Evolutionary conservation across 352 stramenopile genomes (phyloP), one percentile per base, ranked within the genome.

Genomic region (Phytopythium kandeliae): DNA sequence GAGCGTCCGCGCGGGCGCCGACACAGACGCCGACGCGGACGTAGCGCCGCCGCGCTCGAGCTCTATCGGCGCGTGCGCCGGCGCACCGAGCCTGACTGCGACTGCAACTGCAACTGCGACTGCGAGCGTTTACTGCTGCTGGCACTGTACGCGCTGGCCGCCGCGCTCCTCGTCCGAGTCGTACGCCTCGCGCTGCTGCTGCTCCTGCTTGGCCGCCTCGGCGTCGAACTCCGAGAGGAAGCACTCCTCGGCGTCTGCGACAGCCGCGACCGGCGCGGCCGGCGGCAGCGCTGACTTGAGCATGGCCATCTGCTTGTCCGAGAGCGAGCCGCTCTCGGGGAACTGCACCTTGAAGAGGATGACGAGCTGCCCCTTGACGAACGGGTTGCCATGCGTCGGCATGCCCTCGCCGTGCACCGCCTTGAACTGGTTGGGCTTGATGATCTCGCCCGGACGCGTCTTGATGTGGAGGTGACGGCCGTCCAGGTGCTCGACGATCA

Each of bases 321-420:
- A 81, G 28, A 98, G 57, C 42, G 74, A 65, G 34, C 67, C 89
- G 67, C 82, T 90, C 49, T 97, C 89, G 26, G 96, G 94, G 68
- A 99, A 99, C 57, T 97, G 70, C 45, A 99, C 89, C 65, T 96
- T 96, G 74, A 99, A 99, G 35, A 98, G 63, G 55, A 99, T 95
- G 38, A 99, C 98, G 22, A 99, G 77, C 58, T 97, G 90, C n/a
- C 97, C 97, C 73, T 98, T 97, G 21, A 98, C 90, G 63, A 99
- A 99, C 25, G 95, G 95, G 72, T 98, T 98, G 46, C 96, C 96
- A 65, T 97, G 86, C 22, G 93, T 96, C 17, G 97, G 97, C 97
- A 99, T 99, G 45, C 97, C 97, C 63, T 99, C 97, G 58, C 93
- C 87, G 43, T 92, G 76, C 31, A 99, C 83, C 19, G 92, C 77